Conservation (phyloP, 345 rosid species). For the Microthlaspi erraticum region DNA sequence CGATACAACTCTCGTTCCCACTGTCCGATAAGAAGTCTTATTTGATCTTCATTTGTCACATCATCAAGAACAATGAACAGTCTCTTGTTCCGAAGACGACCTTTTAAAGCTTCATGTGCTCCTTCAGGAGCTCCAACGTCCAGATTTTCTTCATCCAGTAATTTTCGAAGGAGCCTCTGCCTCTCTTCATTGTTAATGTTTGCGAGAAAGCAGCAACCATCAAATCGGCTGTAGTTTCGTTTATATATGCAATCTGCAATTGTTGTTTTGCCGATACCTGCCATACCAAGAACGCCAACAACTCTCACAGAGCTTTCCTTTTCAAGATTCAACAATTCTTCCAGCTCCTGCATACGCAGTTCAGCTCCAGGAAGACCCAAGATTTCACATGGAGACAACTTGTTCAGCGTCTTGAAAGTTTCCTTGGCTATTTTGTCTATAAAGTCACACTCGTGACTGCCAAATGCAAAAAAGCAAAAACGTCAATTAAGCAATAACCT, state of each 20-base stretch:
- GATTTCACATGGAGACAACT: constrained; percentile 31
- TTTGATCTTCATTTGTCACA: constrained; percentile 13
- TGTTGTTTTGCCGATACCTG: constrained; percentile 34
- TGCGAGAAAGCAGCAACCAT: constrained; percentile 28
- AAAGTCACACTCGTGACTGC: constrained; percentile 36
- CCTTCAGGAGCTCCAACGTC: constrained; percentile 37
- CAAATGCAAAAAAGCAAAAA: not conserved
- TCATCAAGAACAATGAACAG: constrained; percentile 29
- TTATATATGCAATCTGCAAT: constrained; percentile 21
- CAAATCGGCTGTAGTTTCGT: constrained; percentile 5
- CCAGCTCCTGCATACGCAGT: constrained; percentile 2
- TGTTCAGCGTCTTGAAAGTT: constrained; percentile 24
- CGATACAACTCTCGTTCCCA: not conserved
- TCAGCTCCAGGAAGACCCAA: constrained; percentile 28
- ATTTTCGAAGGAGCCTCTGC: constrained; percentile 24
- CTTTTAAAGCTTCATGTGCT: constrained; percentile 23
- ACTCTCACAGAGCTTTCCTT: constrained; percentile 1
- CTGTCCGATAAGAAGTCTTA: constrained; percentile 31
- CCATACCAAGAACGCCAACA: constrained; percentile 44
- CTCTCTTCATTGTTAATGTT: constrained; percentile 17
- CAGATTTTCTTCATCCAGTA: constrained; percentile 29
- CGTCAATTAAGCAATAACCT: no score
- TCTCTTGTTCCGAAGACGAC: constrained; percentile 23
- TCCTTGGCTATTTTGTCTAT: constrained; percentile 38
- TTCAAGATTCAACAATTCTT: not conserved